Conservation (phyloP, 73 alveolate species). For the Tetrahymena thermophila region DNA sequence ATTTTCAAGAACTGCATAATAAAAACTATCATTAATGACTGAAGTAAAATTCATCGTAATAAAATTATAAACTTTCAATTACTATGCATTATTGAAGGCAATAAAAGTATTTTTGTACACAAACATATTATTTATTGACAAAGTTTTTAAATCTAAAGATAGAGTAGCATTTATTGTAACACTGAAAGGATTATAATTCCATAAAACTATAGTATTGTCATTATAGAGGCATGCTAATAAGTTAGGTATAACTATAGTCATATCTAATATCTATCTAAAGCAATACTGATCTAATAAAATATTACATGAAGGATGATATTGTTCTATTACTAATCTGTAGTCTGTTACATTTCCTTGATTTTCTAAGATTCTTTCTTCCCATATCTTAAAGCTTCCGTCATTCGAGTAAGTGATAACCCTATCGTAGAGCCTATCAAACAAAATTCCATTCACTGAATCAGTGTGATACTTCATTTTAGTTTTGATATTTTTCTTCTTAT, state of each 20-base stretch:
- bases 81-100: neutral
- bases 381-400: neutral
- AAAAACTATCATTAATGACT: neutral
- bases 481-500: neutral
- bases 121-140: neutral
- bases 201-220: neutral
- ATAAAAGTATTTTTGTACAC: neutral
- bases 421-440: neutral
- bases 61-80: neutral
- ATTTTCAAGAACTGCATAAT: neutral
- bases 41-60: neutral
- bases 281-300: neutral
- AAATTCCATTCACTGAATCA: neutral
- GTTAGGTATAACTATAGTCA: neutral
- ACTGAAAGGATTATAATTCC: neutral
- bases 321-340: neutral
- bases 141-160: neutral
- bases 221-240: neutral
- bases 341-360: neutral
- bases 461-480: neutral
- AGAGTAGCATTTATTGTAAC: neutral
- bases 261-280: neutral
- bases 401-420: neutral
- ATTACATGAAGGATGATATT: neutral
- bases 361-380: neutral